phyloP scores from a whole-genome alignment of 1,284 basidiomycete genomes.

The Wallemia ichthyophaga region DNA sequence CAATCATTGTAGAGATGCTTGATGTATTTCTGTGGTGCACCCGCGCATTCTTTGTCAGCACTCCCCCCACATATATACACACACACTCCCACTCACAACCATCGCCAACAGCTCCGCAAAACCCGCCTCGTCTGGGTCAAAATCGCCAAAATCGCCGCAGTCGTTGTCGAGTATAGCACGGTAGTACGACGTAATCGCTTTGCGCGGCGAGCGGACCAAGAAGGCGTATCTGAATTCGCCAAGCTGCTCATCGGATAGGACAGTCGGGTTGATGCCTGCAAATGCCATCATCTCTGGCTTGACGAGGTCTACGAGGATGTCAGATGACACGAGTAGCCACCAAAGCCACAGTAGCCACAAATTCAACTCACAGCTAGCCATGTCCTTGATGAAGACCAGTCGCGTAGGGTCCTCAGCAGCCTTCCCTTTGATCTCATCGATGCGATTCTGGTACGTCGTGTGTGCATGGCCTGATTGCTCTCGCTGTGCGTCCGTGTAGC shows the following conservation, averaged over 20 bases:
- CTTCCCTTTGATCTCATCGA: background rate
- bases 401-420: background rate
- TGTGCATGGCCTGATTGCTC: background rate
- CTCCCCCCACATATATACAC: too few relatives aligned
- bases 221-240: conserved; percentile 13
- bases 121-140: conserved; percentile 10
- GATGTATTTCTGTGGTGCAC: background rate
- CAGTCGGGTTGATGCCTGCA: conserved; percentile 9
- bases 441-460: background rate
- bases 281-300: background rate
- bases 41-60: too few relatives aligned
- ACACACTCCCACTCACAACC: background rate
- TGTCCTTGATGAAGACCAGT: background rate
- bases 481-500: background rate
- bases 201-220: conserved; percentile 12
- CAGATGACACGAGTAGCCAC: too few relatives aligned
- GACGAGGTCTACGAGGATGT: background rate
- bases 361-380: background rate
- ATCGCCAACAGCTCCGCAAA: conserved; percentile 6
- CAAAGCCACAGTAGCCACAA: background rate
- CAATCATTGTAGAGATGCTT: background rate
- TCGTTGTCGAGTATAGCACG: conserved; percentile 11
- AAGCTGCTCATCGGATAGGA: conserved; percentile 10
- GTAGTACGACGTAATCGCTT: conserved; percentile 11
- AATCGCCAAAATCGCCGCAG: conserved; percentile 12